Conservation (phyloP, 208 protist species). For the Trypanosoma scelopori region DNA sequence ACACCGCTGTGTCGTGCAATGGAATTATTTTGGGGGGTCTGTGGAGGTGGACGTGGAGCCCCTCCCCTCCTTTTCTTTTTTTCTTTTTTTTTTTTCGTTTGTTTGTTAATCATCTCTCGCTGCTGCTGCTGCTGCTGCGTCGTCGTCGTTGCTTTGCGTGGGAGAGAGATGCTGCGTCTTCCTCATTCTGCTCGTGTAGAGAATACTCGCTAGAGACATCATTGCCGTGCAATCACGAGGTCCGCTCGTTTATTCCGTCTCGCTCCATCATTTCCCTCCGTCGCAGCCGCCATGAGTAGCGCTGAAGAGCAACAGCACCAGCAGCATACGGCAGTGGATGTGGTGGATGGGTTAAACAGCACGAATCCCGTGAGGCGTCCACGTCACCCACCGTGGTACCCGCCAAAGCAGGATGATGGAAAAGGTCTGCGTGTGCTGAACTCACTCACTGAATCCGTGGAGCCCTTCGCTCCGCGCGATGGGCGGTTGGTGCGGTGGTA, state of each 20-base stretch:
- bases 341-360: conserved; percentile 43
- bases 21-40: no score
- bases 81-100: no score
- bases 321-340: conserved; percentile 1
- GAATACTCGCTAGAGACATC: no score
- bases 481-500: conserved; percentile 92
- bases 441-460: conserved; percentile 81
- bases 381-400: conserved; percentile 81
- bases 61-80: no score
- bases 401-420: conserved; percentile 38
- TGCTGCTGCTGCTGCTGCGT: no score
- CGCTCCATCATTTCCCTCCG: not conserved
- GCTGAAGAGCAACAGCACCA: not conserved
- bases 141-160: no score
- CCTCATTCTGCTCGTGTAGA: no score
- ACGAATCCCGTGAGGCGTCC: conserved; percentile 45
- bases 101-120: no score
- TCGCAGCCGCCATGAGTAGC: not conserved
- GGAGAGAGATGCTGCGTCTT: no score
- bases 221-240: conserved; percentile 1
- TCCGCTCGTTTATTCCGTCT: not conserved
- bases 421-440: conserved; percentile 65
- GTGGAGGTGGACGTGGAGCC: no score
- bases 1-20: no score
- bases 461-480: conserved; percentile 64